Base-by-base conservation (phyloP, 2,329 filamentous ascomycete species). In the Arthroderma uncinatum region DNA sequence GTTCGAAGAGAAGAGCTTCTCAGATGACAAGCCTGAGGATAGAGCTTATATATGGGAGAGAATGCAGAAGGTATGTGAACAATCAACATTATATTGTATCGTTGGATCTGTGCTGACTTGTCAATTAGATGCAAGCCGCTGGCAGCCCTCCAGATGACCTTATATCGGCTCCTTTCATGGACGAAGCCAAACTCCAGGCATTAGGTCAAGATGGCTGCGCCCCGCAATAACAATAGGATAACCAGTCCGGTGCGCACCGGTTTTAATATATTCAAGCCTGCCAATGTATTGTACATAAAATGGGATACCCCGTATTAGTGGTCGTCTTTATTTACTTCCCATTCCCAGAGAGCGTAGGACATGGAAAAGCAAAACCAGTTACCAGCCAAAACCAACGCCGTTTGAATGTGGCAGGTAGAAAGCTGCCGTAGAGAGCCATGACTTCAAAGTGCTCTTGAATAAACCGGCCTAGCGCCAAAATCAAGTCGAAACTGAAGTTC, bases 1-100 rank as follows among this genome's bases (percentile, higher is more conserved):
- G 68, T 98, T 98, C 67, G 90, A 98, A 71, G 82, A 86, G 70
- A 78, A 80, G 56, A 82, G 79, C 0, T 98, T 95, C 70, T 82
- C 82, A 50, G 93, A 98, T 74, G 82, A 86, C 10, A 92, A 94
- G 68, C 74, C 86, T 12, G 79, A 81, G 48, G 89, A 95, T 72
- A 79, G 91, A 61, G 89, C 95, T 68, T 96, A 90, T 71, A 93
- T 98, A 65, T 92, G 96, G 62, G 91, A 96, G 67, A 85, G 86
- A 69, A 98, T 98, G 93, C 92, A 97, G 72, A 92, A 92, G 84
- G 92, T 95, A 72, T 70, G 79, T 68, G 33, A 16, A 4, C 9
- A 53, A 19, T 10, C 10, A 19, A 36, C 16, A 36, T n/a, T 37
- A 7, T 4, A 8, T 8, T 33, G 25, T 30, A n/a, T n/a, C 10